Conservation (phyloP, 164 flowering plant genomes). For the Santalum album region DNA sequence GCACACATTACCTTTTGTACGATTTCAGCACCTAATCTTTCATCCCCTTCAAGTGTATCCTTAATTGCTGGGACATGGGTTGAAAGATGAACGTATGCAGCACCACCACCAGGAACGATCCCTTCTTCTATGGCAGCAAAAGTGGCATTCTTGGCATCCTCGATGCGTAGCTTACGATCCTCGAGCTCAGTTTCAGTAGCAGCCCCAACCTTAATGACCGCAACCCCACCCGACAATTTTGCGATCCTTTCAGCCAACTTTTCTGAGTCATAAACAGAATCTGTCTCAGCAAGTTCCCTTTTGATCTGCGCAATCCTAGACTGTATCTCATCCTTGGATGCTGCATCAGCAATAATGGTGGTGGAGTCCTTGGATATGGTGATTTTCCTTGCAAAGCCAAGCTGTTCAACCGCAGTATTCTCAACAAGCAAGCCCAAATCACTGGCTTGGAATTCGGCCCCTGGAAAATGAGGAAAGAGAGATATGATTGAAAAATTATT, state of each 20-base stretch:
- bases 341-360: conserved; percentile 93
- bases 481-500: no score
- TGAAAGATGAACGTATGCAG: conserved; percentile 85
- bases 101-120: conserved; percentile 98
- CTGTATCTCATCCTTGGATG: conserved; percentile 91
- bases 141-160: conserved; percentile 99
- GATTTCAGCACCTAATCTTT: conserved; percentile 83
- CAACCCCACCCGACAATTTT: conserved; percentile 97
- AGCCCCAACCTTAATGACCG: conserved; percentile 96
- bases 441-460: conserved; percentile 88
- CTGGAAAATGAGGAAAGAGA: conserved; percentile 21
- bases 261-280: conserved; percentile 87
- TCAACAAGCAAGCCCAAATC: conserved; percentile 81
- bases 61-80: conserved; percentile 64
- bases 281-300: conserved; percentile 82
- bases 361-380: conserved; percentile 84
- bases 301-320: conserved; percentile 90
- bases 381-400: conserved; percentile 88
- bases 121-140: conserved; percentile 99
- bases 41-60: conserved; percentile 75
- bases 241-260: conserved; percentile 97
- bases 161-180: conserved; percentile 92
- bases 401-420: conserved; percentile 74
- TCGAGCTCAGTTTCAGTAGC: conserved; percentile 98
- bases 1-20: conserved; percentile 66